Evolutionary conservation across 1,139 yeast genomes (phyloP).

Genomic region (Taphrina pruni): DNA sequence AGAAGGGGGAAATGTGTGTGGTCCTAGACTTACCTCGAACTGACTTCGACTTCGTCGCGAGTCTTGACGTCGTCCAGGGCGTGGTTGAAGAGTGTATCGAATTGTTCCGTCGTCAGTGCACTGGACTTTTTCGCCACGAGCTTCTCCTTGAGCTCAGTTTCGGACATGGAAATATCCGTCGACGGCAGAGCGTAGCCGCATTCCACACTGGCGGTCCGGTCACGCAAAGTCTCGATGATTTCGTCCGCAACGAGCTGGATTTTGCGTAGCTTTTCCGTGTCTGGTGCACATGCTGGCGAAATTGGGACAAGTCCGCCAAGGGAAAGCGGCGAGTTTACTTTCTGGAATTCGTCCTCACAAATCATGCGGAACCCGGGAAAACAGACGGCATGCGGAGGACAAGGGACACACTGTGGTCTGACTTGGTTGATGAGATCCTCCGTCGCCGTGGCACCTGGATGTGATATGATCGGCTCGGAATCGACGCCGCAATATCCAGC

Average conservation of each 20-base stretch:
- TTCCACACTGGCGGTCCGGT: slow-evolving; percentile 68
- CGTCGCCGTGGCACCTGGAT: slow-evolving; percentile 31
- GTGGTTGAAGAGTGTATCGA: slow-evolving; percentile 78
- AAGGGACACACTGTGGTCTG: slow-evolving; percentile 71
- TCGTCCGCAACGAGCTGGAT: slow-evolving; percentile 70
- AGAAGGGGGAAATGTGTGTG: not conserved
- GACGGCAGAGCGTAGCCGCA: slow-evolving; percentile 59
- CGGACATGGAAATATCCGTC: slow-evolving; percentile 48
- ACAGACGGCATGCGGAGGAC: slow-evolving; percentile 85
- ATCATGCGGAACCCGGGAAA: slow-evolving; percentile 62
- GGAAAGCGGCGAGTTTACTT: slow-evolving; percentile 62
- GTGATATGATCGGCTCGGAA: slow-evolving; percentile 27
- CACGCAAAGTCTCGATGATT: slow-evolving; percentile 69
- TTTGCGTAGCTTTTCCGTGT: slow-evolving; percentile 72
- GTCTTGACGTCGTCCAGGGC: slow-evolving; percentile 62
- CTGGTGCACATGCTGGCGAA: slow-evolving; percentile 72
- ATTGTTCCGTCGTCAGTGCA: slow-evolving; percentile 70
- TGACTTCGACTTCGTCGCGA: slow-evolving; percentile 45
- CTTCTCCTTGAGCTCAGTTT: slow-evolving; percentile 48
- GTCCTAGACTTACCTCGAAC: slow-evolving; percentile 19
- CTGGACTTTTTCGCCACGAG: slow-evolving; percentile 53
- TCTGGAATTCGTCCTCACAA: slow-evolving; percentile 73
- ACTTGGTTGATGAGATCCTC: slow-evolving; percentile 47
- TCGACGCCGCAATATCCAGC: slow-evolving; percentile 54
- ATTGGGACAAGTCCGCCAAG: slow-evolving; percentile 65